Evolutionary conservation across 441 rosid genomes (phyloP).

Genomic region (Adansonia madagascariensis): DNA sequence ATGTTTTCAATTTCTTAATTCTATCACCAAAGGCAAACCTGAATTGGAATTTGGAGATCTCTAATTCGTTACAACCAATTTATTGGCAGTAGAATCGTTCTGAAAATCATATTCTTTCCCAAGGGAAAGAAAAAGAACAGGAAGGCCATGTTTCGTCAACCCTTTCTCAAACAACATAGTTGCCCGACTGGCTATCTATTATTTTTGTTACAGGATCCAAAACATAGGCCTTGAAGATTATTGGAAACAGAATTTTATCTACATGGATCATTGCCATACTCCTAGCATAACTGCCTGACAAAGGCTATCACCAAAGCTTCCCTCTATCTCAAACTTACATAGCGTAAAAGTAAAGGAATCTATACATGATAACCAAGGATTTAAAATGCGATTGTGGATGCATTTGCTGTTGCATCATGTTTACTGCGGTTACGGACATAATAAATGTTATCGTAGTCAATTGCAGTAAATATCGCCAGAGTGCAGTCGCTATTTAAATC

Average conservation of each 20-base stretch:
- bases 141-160: background rate
- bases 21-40: background rate
- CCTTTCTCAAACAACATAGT: background rate
- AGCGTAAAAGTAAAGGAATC: too few relatives aligned
- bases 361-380: too few relatives aligned
- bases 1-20: background rate
- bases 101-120: background rate
- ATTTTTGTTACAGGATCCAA: background rate
- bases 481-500: too few relatives aligned
- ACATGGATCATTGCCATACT: too few relatives aligned
- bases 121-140: background rate
- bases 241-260: background rate
- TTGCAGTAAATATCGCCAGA: too few relatives aligned
- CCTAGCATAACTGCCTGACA: too few relatives aligned
- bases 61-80: background rate
- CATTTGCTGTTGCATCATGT: too few relatives aligned
- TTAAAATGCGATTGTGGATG: too few relatives aligned
- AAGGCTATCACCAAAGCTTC: too few relatives aligned
- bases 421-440: too few relatives aligned
- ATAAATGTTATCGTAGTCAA: too few relatives aligned
- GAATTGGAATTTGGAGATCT: background rate
- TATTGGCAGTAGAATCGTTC: background rate
- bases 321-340: too few relatives aligned
- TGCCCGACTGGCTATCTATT: background rate
- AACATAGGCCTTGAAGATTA: background rate